phyloP scores from a whole-genome alignment of 495 filamentous ascomycete species.

The Haplographium delicatum region DNA sequence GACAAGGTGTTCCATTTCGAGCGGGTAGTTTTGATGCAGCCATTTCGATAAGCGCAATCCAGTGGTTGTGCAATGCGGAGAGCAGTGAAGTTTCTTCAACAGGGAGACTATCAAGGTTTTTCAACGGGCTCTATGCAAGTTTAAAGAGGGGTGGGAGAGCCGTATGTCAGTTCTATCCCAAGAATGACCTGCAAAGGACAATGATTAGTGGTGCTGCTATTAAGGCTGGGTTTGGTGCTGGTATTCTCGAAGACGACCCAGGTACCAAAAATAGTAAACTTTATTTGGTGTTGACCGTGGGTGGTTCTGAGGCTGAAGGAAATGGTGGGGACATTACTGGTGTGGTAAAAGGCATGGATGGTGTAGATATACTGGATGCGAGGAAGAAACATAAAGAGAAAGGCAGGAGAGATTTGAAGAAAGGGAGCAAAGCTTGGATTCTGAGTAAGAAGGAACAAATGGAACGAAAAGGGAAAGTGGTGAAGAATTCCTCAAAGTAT shows the following conservation, averaged over 20 bases:
- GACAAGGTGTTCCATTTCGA: slow-evolving; percentile 92
- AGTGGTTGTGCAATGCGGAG: slow-evolving; percentile 98
- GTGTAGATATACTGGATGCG: slow-evolving; percentile 75
- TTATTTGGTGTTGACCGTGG: slow-evolving; percentile 91
- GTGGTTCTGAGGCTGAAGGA: slow-evolving; percentile 62
- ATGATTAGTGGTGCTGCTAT: slow-evolving; percentile 90
- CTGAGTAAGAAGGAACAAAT: slow-evolving; percentile 93
- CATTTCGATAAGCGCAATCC: slow-evolving; percentile 88
- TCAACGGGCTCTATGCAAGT: slow-evolving; percentile 83
- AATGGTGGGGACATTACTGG: slow-evolving; percentile 74
- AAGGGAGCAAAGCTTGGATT: slow-evolving; percentile 88
- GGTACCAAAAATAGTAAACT: slow-evolving; percentile 92
- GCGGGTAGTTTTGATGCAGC: slow-evolving; percentile 92
- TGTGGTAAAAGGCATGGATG: slow-evolving; percentile 80
- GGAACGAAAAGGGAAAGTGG: slow-evolving; percentile 88
- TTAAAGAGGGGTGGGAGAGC: slow-evolving; percentile 81
- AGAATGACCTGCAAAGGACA: slow-evolving; percentile 81
- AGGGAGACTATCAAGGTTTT: slow-evolving; percentile 76
- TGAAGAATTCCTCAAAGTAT: slow-evolving; percentile 85
- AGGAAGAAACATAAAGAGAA: slow-evolving; percentile 50
- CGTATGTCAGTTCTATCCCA: slow-evolving; percentile 96
- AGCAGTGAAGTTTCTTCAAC: slow-evolving; percentile 72
- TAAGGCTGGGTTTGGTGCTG: slow-evolving; percentile 91
- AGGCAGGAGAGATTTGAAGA: slow-evolving; percentile 50
- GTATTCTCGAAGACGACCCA: slow-evolving; percentile 89